Base-by-base conservation (phyloP, 208 protist genomes). In the Trypanosoma scelopori region DNA sequence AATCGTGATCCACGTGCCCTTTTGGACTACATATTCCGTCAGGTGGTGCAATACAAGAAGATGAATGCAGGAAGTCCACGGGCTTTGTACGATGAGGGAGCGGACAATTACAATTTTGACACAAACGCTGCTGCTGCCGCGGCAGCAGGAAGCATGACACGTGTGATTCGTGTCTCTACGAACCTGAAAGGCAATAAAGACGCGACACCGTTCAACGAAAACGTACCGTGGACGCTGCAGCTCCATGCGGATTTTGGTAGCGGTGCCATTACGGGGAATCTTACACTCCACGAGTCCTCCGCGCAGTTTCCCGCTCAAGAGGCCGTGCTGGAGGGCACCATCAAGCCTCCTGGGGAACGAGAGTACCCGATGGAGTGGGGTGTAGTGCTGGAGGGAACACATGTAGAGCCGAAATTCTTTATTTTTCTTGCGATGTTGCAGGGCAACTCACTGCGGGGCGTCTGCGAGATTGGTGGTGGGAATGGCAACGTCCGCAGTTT, bases 41-140 rank as follows among this genome's bases (percentile, higher is more conserved):
- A 98, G 64, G 81, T 98, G n/a, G 85, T 95, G 16, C 79, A 95
- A 47, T 97, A 93, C 76, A 97, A 97, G 67, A 97, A 95, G 68
- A 76, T 83, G 5, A 95, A 85, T 76, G 62, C 45, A 1, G 65
- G 42, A 30, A 39, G 53, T 41, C 16, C 51, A 43, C 47, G 32
- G 9, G 22, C 42, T 23, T 55, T 46, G 23, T 58, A 15, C 11
- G 48, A 37, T 52, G 11, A 13, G 12, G 68, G 60, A 13, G 30
- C 60, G 12, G 59, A 59, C 42, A 35, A 3, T 7, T 66, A 61
- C 22, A 25, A 53, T 18, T n/a, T 41, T 0, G 75, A 81, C 43
- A 37, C 62, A 15, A 78, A 76, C 46, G 76, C 76, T 25, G 89
- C 84, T 5, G 89, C 89, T 20, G 73, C 78, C 23, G 73, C 73